Percentiles rank a stretch among this genome's conserved stretches.
phyloP scores from a whole-genome alignment of 495 filamentous ascomycete species.

The Tuber magnatum region DNA sequence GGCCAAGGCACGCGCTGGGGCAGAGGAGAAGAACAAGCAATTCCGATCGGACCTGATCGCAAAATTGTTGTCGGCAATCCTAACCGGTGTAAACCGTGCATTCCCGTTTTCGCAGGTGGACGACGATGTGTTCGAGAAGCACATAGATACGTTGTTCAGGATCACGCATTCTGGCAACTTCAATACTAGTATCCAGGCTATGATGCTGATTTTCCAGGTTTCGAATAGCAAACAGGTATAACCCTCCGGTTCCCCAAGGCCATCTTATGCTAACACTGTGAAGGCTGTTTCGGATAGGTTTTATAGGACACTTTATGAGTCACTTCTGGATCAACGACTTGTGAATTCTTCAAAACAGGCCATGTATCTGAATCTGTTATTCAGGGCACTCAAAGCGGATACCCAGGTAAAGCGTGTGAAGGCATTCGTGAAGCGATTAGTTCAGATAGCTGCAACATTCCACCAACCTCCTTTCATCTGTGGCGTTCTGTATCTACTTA shows the following conservation, averaged over 20 bases:
- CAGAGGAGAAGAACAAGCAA: constrained; percentile 52
- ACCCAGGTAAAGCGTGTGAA: constrained; percentile 80
- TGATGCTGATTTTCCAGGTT: constrained; percentile 93
- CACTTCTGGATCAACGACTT: constrained; percentile 80
- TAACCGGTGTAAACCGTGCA: constrained; percentile 91
- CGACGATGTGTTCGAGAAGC: constrained; percentile 51
- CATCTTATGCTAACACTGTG: constrained; percentile 23
- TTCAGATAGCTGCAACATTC: constrained; percentile 70
- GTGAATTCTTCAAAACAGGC: constrained; percentile 88
- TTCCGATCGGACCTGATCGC: constrained; percentile 65
- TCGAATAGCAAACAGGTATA: constrained; percentile 62
- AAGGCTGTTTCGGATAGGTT: constrained; percentile 67
- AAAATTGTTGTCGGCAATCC: constrained; percentile 79
- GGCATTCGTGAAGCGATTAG: constrained; percentile 85
- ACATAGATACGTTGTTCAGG: constrained; percentile 85
- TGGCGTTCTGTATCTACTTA: constrained; percentile 77
- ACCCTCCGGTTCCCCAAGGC: not conserved
- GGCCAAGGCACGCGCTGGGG: constrained; percentile 38
- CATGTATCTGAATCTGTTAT: constrained; percentile 86
- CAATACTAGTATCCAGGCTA: constrained; percentile 92
- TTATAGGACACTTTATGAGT: constrained; percentile 92
- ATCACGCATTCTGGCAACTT: constrained; percentile 98
- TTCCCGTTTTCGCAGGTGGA: constrained; percentile 84
- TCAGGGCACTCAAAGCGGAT: constrained; percentile 77
- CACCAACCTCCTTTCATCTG: constrained; percentile 91